Evolutionary conservation across 305 asterid species (phyloP), one percentile per base, ranked within the genome.

Genomic region (Fraxinus paxiana): DNA sequence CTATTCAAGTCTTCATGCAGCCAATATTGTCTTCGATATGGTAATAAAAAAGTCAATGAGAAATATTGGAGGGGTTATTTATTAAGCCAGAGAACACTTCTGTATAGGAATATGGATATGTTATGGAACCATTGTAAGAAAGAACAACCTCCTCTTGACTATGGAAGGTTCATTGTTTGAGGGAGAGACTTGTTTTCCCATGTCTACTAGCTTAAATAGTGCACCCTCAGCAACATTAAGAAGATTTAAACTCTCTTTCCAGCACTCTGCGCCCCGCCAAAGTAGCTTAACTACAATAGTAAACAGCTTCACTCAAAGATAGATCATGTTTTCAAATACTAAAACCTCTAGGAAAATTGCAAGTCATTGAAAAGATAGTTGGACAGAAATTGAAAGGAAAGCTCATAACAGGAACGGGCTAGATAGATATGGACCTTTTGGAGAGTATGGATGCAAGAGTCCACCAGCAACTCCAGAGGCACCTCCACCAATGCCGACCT

Each of bases 401-500:
- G 77, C 81, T 22, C 17, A 26, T 34, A 77, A 84, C 28, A 81
- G 75, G 67, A 46, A 28, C 35, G 13, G 78, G 43, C 63, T 12
- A 24, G 77, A 33, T 71, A 51, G 61, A 77, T 22, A 38, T 7
- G 77, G 59, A 93, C 98, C 98, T 92, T 94, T 96, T n/a, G 99
- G 98, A 38, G 98, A 92, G 83, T 96, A 96, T 2, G 99, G 99
- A 86, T 96, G 98, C 80, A 96, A 91, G 79, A 96, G 98, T 34
- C 99, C 98, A 56, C 98, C 99, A 85, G 98, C 95, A 82, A 96
- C 91, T 73, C 99, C 99, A 79, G 99, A 96, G 30, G 98, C 99
- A 82, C 99, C 99, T 76, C 99, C 99, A 54, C 99, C 99, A 56
- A 94, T 79, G 31, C 98, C 99, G 77, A 87, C 90, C 85, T 92